phyloP scores from a whole-genome alignment of 1,139 yeast species.

The Williopsis jadinii region DNA sequence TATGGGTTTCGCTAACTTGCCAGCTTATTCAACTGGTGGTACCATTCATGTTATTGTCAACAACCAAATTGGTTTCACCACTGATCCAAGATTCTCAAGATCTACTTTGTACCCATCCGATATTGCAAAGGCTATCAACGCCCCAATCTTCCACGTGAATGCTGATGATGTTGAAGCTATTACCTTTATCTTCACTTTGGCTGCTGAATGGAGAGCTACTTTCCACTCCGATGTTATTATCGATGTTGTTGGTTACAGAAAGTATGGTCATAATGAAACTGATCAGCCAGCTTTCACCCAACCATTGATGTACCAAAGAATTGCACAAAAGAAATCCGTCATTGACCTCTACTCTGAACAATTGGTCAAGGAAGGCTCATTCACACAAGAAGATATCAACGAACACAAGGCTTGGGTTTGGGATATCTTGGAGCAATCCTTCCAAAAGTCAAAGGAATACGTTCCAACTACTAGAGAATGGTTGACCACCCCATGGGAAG shows the following conservation, averaged over 20 bases:
- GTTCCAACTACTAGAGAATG: conserved; percentile 92
- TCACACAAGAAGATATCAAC: conserved; percentile 81
- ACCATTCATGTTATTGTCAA: conserved; percentile 92
- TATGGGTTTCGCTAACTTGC: conserved; percentile 87
- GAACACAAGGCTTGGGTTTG: conserved; percentile 99
- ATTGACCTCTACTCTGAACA: conserved; percentile 78
- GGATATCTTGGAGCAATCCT: conserved; percentile 87
- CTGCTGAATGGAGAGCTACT: conserved; percentile 97
- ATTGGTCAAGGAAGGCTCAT: conserved; percentile 79
- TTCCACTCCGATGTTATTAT: conserved; percentile 95
- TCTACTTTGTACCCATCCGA: conserved; percentile 98
- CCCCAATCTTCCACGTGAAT: conserved; percentile 98
- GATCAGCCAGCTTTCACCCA: conserved; percentile 99
- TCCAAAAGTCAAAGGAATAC: conserved; percentile 81
- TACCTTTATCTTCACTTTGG: conserved; percentile 86
- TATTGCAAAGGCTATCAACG: conserved; percentile 92
- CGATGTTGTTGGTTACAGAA: conserved; percentile 97
- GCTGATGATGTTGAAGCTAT: conserved; percentile 97
- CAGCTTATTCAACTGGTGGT: conserved; percentile 98
- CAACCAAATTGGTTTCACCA: conserved; percentile 98
- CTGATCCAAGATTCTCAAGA: conserved; percentile 96
- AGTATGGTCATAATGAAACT: conserved; percentile 98
- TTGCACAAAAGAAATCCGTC: conserved; percentile 83
- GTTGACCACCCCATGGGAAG: conserved; percentile 99
- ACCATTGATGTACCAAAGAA: conserved; percentile 91